Evolutionary conservation across 495 filamentous ascomycete species (phyloP).

Genomic region (Aspergillus taichungensis): DNA sequence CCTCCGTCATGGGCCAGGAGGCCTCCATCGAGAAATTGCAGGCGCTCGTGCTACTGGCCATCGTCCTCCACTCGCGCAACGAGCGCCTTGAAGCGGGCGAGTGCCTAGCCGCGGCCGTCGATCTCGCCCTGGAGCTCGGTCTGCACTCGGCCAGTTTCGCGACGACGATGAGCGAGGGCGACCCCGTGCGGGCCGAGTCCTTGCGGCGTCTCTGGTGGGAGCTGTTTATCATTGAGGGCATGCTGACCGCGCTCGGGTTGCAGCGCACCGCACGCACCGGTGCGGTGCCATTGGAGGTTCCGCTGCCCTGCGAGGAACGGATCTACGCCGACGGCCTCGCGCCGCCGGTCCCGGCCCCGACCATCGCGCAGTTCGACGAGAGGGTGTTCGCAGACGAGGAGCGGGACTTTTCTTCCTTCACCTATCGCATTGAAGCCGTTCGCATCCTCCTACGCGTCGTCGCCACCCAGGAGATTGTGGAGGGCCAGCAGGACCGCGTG

Average conservation of each 20-base stretch:
- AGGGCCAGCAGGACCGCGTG: conserved; percentile 36
- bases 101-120: conserved; percentile 57
- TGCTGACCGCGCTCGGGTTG: conserved; percentile 41
- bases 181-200: conserved; percentile 60
- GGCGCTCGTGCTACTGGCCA: conserved; percentile 64
- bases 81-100: conserved; percentile 57
- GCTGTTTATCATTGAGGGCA: conserved; percentile 65
- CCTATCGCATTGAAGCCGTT: conserved; percentile 50
- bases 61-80: conserved; percentile 68
- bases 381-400: conserved; percentile 40
- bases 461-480: conserved; percentile 26
- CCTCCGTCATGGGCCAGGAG: conserved; percentile 27
- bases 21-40: conserved; percentile 49
- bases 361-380: conserved; percentile 36
- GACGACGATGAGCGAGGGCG: conserved; percentile 31
- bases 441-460: conserved; percentile 71
- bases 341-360: conserved; percentile 26
- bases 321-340: conserved; percentile 35
- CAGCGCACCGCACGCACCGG: conserved; percentile 27
- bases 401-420: conserved; percentile 37
- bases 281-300: conserved; percentile 28
- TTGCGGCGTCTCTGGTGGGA: conserved; percentile 91
- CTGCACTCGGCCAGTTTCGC: conserved; percentile 55
- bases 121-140: conserved; percentile 64
- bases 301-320: conserved; percentile 39